Evolutionary conservation across 2,329 filamentous ascomycete genomes (phyloP).

Genomic region (Zasmidium citrigriseum): DNA sequence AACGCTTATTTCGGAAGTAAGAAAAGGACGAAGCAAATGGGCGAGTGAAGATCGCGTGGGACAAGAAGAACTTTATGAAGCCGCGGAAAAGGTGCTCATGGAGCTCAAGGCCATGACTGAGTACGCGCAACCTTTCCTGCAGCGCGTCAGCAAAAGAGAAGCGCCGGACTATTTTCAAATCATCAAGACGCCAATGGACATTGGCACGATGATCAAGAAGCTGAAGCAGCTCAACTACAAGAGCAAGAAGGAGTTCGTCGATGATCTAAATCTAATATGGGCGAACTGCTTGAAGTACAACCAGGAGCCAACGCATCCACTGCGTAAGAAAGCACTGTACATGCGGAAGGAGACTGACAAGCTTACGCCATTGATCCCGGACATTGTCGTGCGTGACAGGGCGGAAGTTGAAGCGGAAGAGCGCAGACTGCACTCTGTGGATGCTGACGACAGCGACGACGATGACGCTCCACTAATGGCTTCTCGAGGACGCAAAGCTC

Average conservation of each 20-base stretch:
- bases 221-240: conserved; percentile 66
- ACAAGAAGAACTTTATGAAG: conserved; percentile 96
- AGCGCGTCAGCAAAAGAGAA: conserved; percentile 93
- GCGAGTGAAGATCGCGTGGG: conserved; percentile 96
- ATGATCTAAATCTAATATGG: conserved; percentile 94
- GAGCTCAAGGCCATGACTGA: conserved; percentile 97
- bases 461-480: conserved; percentile 81
- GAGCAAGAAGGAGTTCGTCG: conserved; percentile 86
- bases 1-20: conserved; percentile 92
- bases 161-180: conserved; percentile 92
- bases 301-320: conserved; percentile 79
- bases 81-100: conserved; percentile 92
- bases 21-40: conserved; percentile 98
- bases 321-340: conserved; percentile 88
- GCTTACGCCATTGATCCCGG: conserved; percentile 89
- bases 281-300: conserved; percentile 96
- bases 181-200: conserved; percentile 97
- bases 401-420: conserved; percentile 79
- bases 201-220: conserved; percentile 98
- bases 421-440: conserved; percentile 78
- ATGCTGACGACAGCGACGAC: conserved; percentile 91
- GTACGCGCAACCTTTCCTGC: conserved; percentile 93
- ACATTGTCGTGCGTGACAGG: conserved; percentile 84
- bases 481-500: conserved; percentile 86
- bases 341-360: conserved; percentile 99